Conservation (phyloP, 177 flowering plant species). For the Vitis hybrid region DNA sequence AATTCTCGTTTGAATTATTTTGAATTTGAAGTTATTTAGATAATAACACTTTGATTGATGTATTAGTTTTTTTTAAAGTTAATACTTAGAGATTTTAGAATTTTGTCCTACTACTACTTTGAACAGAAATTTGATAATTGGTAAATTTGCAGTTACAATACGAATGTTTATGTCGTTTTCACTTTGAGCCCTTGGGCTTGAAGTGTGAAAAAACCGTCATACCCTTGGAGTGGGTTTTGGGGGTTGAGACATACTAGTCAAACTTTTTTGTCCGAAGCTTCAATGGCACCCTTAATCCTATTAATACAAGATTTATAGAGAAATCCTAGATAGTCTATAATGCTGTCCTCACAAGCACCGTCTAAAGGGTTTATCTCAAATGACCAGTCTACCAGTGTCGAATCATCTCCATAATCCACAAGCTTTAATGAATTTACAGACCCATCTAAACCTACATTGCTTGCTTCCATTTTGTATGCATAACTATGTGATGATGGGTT, state of each 20-base stretch:
- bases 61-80: too few species aligned
- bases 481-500: conserved; percentile 36
- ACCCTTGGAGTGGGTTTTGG: too few species aligned
- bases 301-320: conserved; percentile 59
- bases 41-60: too few species aligned
- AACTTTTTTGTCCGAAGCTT: conserved; percentile 12
- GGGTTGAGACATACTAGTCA: not conserved
- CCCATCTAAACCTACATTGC: conserved; percentile 66
- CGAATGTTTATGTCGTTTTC: too few species aligned
- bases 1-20: too few species aligned
- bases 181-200: fast-evolving
- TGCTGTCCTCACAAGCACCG: conserved; percentile 40
- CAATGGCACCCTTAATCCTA: conserved; percentile 41
- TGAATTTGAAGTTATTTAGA: too few species aligned
- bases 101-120: too few species aligned
- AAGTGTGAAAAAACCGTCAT: fast-evolving
- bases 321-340: conserved; percentile 56
- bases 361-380: conserved; percentile 51
- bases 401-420: conserved; percentile 41
- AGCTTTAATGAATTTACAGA: conserved; percentile 52
- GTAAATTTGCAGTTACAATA: fast-evolving
- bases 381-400: conserved; percentile 48
- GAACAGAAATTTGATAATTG: too few species aligned
- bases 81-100: too few species aligned
- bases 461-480: conserved; percentile 50